Base-by-base conservation (phyloP, 257 asterid species). In the Lavandula angustifolia region DNA sequence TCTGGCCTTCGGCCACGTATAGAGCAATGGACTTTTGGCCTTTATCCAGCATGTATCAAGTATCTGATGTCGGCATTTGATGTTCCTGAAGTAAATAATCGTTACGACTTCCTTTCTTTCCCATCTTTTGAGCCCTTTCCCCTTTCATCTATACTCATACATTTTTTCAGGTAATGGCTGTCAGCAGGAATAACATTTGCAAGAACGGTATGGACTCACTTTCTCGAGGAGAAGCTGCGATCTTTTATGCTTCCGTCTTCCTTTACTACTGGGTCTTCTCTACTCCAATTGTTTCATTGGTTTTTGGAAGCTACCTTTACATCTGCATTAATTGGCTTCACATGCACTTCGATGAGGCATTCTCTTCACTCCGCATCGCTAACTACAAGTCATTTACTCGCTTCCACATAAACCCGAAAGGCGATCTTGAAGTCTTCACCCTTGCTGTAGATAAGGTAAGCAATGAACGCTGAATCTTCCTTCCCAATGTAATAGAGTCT, bases 221-320 rank as follows among this genome's bases (percentile, higher is more conserved):
- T 42, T 81, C 97, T 9, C 81, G 97, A 29, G 94, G 88, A 54
- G 94, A 88, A 57, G 94, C 91, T 3, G 85, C 55, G 8, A 94
- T 87, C 63, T 94, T 89, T 78, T 94, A 94, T 75, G 97, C 99
- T 9, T 87, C 99, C 0, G 90, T 94, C 68, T 94, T 94, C 75
- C 99, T 94, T 57, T 94, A 94, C 65, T 94, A 81, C 79, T 94
- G 99, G 99, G 99, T 94, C 66, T 84, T 92, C 75, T 87, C 99
- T 12, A 92, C 99, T 57, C 99, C 99, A 0, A 87, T 94, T 9
- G 99, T 94, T 48, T 94, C 99, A 12, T 72, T 94, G 79, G 75
- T 94, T 49, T 91, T 94, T 3, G 99, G 99, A 60, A 90, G 99
- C 89, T 94, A 94, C 78, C 95, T 94, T 38, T 94, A 94, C 43